These are phyloP conservation scores for Tricholoma matsutake DNA, from an alignment of 768 basidiomycete genomes.

Conservation along the genomic window DNA sequence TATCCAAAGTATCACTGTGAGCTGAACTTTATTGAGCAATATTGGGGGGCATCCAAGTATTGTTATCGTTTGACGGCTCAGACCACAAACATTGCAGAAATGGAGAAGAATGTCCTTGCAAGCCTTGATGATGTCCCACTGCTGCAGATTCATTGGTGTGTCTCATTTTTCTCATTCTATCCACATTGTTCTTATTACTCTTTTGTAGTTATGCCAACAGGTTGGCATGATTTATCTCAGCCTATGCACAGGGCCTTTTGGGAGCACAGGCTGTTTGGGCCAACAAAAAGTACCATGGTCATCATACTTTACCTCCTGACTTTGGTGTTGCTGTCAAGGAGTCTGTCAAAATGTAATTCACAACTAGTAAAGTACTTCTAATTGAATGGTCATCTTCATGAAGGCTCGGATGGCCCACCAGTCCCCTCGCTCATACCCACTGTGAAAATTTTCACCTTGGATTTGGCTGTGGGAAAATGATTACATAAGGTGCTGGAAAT, in stretches of 20 bases:
- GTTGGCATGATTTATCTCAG: conserved; percentile 5
- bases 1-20: no score
- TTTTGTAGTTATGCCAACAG: conserved; percentile 17
- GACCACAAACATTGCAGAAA: conserved; percentile 21
- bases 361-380: neutral
- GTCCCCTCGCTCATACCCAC: neutral
- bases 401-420: neutral
- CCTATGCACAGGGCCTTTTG: conserved; percentile 9
- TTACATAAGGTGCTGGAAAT: conserved; percentile 2
- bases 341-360: neutral
- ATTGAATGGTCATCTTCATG: neutral
- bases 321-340: conserved; percentile 3
- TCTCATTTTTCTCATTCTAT: conserved; percentile 3
- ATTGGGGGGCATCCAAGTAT: conserved; percentile 21
- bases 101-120: conserved; percentile 25
- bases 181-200: neutral
- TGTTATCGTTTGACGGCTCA: conserved; percentile 22
- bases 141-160: conserved; percentile 16
- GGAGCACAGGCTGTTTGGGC: conserved; percentile 13
- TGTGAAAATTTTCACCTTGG: neutral
- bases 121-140: conserved; percentile 26
- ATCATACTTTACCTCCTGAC: conserved; percentile 7
- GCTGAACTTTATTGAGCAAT: no score
- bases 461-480: neutral
- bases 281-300: conserved; percentile 11